Evolutionary conservation across 192 early-diverging fungal genomes (phyloP).

Genomic region (Coemansia sp.): DNA sequence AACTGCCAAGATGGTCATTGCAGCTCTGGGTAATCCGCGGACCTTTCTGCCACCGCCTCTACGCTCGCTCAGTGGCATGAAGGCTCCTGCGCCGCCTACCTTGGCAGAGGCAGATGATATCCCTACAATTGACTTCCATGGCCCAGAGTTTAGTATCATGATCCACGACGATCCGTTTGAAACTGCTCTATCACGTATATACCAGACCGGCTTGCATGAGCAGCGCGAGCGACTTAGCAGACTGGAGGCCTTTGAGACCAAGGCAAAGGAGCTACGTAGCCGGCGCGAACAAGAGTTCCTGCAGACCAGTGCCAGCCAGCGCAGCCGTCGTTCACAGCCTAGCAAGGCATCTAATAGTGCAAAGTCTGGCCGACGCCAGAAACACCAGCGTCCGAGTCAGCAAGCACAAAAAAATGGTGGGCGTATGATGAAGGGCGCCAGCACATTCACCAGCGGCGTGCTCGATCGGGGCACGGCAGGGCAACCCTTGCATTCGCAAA

Average conservation of each 20-base stretch:
- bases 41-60: constrained; percentile 37
- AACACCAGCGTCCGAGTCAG: not conserved
- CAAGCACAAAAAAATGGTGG: not conserved
- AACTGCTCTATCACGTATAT: constrained; percentile 49
- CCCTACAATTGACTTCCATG: constrained; percentile 43
- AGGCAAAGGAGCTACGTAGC: constrained; percentile 32
- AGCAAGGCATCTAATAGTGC: not conserved
- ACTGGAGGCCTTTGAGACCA: constrained; percentile 44
- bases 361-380: not conserved
- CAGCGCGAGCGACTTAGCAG: constrained; percentile 51
- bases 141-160: constrained; percentile 37
- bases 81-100: constrained; percentile 21
- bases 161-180: constrained; percentile 55
- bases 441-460: constrained; percentile 14
- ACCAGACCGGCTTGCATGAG: constrained; percentile 46
- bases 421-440: not conserved
- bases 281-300: constrained; percentile 24
- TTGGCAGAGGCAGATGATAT: constrained; percentile 42
- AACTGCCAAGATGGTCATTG: constrained; percentile 23
- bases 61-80: constrained; percentile 20
- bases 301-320: not conserved
- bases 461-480: not conserved
- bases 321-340: not conserved
- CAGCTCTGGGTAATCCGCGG: constrained; percentile 29
- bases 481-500: not conserved